phyloP scores from a whole-genome alignment of 192 early-diverging fungal genomes.

The Pecoramyces ruminantium region DNA sequence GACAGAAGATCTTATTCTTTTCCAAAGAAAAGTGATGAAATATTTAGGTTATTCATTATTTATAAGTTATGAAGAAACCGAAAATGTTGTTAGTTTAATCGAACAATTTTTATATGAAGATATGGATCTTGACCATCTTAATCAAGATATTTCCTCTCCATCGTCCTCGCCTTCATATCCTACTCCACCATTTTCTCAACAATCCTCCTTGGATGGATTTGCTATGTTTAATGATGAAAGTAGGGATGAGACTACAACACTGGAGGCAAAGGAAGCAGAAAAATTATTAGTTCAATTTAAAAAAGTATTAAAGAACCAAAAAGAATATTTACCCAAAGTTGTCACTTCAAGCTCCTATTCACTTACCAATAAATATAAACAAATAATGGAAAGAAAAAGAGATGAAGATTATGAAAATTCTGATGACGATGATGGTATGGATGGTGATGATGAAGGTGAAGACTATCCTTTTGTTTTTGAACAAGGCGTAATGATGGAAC shows the following conservation, averaged over 20 bases:
- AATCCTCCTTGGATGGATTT: neutral
- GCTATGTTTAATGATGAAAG: neutral
- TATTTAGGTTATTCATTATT: neutral
- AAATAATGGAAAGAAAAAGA: no score
- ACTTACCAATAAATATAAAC: no score
- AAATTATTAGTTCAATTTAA: neutral
- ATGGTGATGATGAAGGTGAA: neutral
- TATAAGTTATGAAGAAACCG: neutral
- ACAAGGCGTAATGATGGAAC: no score
- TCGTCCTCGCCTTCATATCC: neutral
- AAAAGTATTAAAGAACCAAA: neutral
- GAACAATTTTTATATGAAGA: neutral
- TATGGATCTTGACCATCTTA: neutral
- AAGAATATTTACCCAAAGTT: neutral
- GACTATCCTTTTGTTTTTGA: neutral
- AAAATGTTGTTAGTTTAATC: neutral
- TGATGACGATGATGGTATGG: neutral
- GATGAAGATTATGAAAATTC: no score
- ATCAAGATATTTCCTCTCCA: neutral
- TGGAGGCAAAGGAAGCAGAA: neutral
- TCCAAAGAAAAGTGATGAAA: neutral
- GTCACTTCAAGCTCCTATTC: no score
- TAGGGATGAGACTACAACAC: neutral
- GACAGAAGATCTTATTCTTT: neutral
- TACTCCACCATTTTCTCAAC: neutral